Evolutionary conservation across 441 rosid species (phyloP).

Genomic region (Sinapis alba): DNA sequence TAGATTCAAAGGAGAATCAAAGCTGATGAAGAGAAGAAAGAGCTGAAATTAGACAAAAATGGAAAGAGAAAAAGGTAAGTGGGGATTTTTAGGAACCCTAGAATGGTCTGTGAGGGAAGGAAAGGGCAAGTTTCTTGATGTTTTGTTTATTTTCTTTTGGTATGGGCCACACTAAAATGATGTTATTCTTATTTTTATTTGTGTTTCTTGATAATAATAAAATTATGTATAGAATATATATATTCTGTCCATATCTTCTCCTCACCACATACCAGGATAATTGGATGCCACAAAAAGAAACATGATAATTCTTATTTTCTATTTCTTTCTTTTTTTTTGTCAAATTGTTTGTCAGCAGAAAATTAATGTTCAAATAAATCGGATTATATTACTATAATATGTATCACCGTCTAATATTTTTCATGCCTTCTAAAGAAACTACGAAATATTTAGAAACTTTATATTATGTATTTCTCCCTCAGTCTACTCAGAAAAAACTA

Average conservation of each 20-base stretch:
- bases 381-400: not conserved
- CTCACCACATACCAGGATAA: constrained; percentile 21
- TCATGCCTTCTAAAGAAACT: not conserved
- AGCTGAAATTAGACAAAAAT: constrained; percentile 13
- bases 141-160: constrained; percentile 4
- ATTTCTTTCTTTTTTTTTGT: no score
- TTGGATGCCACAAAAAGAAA: constrained; percentile 26
- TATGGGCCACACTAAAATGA: constrained; percentile 31
- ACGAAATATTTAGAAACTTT: not conserved
- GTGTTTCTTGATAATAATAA: constrained; percentile 2
- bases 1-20: not conserved
- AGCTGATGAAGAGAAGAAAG: constrained; percentile 1
- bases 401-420: not conserved
- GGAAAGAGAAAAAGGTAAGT: constrained; percentile 19
- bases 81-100: constrained; percentile 42
- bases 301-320: constrained; percentile 7
- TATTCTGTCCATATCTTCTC: constrained; percentile 23
- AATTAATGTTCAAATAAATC: not conserved
- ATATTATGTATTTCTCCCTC: not conserved
- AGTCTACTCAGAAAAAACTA: not conserved
- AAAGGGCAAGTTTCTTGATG: constrained; percentile 21
- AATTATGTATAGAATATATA: not conserved
- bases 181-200: constrained; percentile 5
- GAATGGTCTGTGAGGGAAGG: constrained; percentile 33
- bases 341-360: not conserved